Conservation (phyloP, 148 eudicot species). For the Tetragonia tetragonoides region DNA sequence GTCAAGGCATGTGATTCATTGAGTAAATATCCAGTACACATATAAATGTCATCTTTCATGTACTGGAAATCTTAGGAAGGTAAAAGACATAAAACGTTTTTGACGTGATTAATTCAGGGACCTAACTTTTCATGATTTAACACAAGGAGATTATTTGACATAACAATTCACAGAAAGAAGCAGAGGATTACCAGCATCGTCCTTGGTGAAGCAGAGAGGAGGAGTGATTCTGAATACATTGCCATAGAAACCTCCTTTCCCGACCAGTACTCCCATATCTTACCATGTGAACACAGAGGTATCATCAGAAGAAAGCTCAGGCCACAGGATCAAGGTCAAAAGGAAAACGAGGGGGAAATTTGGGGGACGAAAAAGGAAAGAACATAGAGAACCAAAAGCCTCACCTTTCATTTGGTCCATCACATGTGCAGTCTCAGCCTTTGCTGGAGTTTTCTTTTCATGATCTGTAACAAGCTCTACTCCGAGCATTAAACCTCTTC, state of each 20-base stretch:
- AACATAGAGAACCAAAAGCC: not conserved
- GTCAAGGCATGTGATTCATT: no score
- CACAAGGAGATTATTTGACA: not conserved
- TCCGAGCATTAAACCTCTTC: constrained; percentile 90
- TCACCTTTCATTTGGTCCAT: constrained; percentile 98
- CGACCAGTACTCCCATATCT: constrained; percentile 92
- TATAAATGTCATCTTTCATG: no score
- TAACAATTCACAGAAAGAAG: not conserved
- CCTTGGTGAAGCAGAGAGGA: constrained; percentile 93
- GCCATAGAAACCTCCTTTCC: constrained; percentile 92
- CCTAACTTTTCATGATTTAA: not conserved
- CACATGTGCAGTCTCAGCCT: constrained; percentile 68
- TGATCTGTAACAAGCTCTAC: constrained; percentile 92
- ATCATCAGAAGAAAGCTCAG: not conserved
- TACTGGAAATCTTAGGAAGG: no score
- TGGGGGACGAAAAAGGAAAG: not conserved
- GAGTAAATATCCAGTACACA: no score
- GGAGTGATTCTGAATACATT: constrained; percentile 97
- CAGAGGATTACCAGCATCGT: constrained; percentile 69
- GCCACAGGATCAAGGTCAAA: not conserved
- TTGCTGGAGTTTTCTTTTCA: constrained; percentile 83
- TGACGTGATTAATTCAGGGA: not conserved
- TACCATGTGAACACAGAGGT: not conserved
- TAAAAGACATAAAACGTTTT: no score
- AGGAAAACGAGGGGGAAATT: not conserved